phyloP scores from a whole-genome alignment of 371 early-diverging fungal genomes.

The Zopfochytrium polystomum region DNA sequence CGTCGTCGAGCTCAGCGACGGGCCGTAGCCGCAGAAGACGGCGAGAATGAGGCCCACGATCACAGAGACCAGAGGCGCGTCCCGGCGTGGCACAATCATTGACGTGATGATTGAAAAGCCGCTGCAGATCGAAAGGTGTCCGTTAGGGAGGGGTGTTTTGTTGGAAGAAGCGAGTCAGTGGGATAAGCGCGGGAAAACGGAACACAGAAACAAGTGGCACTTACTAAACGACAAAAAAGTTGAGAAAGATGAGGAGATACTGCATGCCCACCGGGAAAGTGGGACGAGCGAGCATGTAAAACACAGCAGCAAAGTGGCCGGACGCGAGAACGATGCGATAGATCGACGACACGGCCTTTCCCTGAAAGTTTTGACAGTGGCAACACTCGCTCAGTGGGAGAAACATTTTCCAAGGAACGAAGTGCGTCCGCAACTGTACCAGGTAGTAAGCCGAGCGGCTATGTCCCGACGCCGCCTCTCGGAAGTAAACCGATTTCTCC shows the following conservation, averaged over 20 bases:
- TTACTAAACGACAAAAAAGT: constrained; percentile 43
- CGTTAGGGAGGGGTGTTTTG: background rate
- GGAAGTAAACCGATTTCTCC: too few relatives aligned
- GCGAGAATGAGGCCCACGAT: constrained; percentile 36
- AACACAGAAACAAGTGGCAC: background rate
- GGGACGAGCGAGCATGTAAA: constrained; percentile 39
- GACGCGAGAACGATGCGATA: too few relatives aligned
- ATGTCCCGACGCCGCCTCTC: too few relatives aligned
- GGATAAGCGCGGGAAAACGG: background rate
- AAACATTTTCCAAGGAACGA: constrained; percentile 28
- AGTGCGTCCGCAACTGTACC: constrained; percentile 17
- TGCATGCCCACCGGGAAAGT: constrained; percentile 11
- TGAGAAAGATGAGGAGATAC: constrained; percentile 34
- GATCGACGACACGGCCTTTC: constrained; percentile 25
- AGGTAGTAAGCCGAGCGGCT: constrained; percentile 38
- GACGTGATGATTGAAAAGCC: constrained; percentile 38
- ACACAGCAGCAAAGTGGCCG: too few relatives aligned
- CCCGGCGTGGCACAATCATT: constrained; percentile 35
- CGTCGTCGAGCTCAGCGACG: too few relatives aligned
- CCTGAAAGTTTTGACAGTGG: constrained; percentile 17
- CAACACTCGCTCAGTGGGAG: constrained; percentile 1
- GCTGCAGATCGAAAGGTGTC: background rate
- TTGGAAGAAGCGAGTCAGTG: too few relatives aligned
- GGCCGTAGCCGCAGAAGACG: constrained; percentile 46
- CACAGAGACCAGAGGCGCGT: constrained; percentile 42